These are phyloP conservation scores for Moesziomyces sp. DNA, from an alignment of 1,284 basidiomycete genomes.

Conservation along the genomic window DNA sequence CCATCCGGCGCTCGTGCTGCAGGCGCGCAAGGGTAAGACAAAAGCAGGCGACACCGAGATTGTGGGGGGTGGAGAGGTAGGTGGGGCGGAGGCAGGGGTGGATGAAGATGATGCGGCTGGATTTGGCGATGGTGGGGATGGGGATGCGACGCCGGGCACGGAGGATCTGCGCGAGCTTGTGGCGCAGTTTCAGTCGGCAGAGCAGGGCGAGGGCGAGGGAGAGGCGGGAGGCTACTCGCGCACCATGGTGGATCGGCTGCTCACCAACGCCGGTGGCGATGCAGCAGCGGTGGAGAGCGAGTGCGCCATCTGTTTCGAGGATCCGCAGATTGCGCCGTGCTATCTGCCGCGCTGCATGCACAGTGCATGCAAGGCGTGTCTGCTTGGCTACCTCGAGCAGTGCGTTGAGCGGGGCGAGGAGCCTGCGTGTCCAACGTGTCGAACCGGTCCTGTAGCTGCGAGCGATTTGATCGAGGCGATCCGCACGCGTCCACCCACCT, in stretches of 20 bases:
- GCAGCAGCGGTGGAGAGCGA: constrained; percentile 35
- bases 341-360: constrained; percentile 68
- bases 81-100: constrained; percentile 5
- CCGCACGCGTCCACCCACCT: constrained; percentile 58
- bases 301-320: constrained; percentile 68
- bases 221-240: not conserved
- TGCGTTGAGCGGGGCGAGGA: constrained; percentile 77
- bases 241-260: not conserved
- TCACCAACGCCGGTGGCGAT: constrained; percentile 2
- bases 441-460: constrained; percentile 70
- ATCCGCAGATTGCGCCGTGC: constrained; percentile 47
- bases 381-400: constrained; percentile 76
- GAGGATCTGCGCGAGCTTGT: constrained; percentile 52
- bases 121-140: constrained; percentile 27
- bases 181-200: constrained; percentile 41
- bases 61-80: constrained; percentile 23
- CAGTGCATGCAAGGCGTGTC: constrained; percentile 80
- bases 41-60: not conserved
- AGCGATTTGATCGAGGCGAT: constrained; percentile 72
- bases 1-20: constrained; percentile 68
- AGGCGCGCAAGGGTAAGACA: constrained; percentile 29
- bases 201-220: constrained; percentile 5
- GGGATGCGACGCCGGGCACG: constrained; percentile 26
- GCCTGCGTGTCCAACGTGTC: constrained; percentile 67
- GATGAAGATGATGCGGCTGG: constrained; percentile 14